These are phyloP conservation scores for Coemansia sp. DNA, from an alignment of 192 early-diverging fungal genomes.

Conservation along the genomic window DNA sequence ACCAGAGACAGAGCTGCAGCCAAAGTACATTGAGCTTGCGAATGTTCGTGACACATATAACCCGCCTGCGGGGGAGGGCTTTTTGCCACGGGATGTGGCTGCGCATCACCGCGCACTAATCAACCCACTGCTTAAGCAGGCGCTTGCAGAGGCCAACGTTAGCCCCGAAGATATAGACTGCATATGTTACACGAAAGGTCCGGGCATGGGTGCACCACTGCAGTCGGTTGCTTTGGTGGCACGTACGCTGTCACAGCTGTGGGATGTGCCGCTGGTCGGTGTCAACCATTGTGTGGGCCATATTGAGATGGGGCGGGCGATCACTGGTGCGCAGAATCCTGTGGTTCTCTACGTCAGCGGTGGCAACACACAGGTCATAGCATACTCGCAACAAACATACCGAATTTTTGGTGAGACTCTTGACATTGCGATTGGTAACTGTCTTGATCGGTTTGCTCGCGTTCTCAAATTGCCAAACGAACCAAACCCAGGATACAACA, in stretches of 20 bases:
- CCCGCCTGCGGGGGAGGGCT: constrained; percentile 95
- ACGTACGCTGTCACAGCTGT: constrained; percentile 87
- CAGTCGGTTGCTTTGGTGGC: constrained; percentile 88
- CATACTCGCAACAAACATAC: constrained; percentile 90
- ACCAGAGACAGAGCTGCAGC: constrained; percentile 51
- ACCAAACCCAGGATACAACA: constrained; percentile 96
- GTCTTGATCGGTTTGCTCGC: constrained; percentile 95
- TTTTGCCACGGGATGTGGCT: constrained; percentile 92
- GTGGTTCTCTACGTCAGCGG: constrained; percentile 97
- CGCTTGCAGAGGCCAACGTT: constrained; percentile 75
- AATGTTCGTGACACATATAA: constrained; percentile 94
- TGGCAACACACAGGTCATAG: constrained; percentile 99
- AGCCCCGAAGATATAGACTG: constrained; percentile 77
- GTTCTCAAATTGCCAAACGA: constrained; percentile 92
- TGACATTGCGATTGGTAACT: constrained; percentile 98
- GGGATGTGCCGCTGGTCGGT: constrained; percentile 89
- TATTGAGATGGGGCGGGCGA: constrained; percentile 98
- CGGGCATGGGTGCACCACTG: constrained; percentile 98
- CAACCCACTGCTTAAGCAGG: constrained; percentile 70
- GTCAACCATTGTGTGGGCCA: constrained; percentile 99
- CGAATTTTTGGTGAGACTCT: constrained; percentile 98
- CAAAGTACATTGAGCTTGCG: constrained; percentile 68
- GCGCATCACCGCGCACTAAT: constrained; percentile 84
- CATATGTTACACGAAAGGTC: constrained; percentile 98
- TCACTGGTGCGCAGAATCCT: constrained; percentile 92